These are phyloP conservation scores for Puccinia coronata DNA, from an alignment of 1,284 basidiomycete species.

Conservation along the genomic window DNA sequence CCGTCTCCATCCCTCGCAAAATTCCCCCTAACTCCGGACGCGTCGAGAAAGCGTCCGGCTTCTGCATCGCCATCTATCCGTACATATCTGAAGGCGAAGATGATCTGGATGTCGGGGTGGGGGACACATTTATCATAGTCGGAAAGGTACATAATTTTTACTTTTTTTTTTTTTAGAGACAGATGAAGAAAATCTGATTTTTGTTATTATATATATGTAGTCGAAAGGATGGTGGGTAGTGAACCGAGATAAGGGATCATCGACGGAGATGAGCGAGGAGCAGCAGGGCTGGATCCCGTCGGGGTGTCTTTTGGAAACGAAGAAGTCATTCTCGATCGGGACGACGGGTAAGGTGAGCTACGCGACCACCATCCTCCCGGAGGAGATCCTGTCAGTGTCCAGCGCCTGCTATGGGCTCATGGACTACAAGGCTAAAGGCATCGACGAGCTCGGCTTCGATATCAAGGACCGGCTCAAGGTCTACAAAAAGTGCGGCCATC, in stretches of 20 bases:
- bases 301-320: conserved; percentile 89
- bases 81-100: conserved; percentile 62
- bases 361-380: conserved; percentile 71
- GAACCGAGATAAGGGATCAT: conserved; percentile 74
- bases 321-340: conserved; percentile 67
- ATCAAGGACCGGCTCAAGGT: conserved; percentile 86
- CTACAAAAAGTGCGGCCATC: conserved; percentile 75
- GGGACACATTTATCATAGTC: conserved; percentile 56
- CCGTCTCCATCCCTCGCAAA: not conserved
- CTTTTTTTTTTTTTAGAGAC: conserved; percentile 71
- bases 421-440: conserved; percentile 81
- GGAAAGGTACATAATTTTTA: conserved; percentile 30
- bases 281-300: conserved; percentile 61
- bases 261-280: conserved; percentile 78
- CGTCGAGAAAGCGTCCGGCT: conserved; percentile 58
- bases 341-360: conserved; percentile 53
- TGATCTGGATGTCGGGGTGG: conserved; percentile 92
- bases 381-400: conserved; percentile 85
- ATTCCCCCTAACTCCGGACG: not conserved
- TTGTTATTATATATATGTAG: conserved; percentile 60
- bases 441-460: conserved; percentile 79
- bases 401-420: conserved; percentile 91
- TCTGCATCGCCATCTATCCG: conserved; percentile 63
- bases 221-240: conserved; percentile 99
- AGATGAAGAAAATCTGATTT: not conserved